Conservation (phyloP, 257 asterid species). For the Agastache rugosa region DNA sequence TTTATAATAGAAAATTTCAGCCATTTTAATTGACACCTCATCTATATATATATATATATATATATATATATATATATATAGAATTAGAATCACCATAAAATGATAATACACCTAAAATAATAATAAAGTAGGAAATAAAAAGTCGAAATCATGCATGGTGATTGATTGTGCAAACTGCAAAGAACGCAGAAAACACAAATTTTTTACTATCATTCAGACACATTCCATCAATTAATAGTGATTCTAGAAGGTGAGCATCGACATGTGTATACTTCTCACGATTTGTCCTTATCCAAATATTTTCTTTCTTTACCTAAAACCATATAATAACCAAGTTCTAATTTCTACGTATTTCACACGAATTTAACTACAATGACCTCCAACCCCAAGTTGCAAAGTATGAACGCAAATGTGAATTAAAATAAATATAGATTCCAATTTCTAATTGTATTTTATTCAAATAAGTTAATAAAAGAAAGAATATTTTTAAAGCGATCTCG, state of each 20-base stretch:
- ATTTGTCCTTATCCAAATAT: conserved; percentile 4
- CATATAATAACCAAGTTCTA: background rate
- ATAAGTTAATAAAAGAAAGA: background rate
- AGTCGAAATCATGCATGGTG: conserved; percentile 5
- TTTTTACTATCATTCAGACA: conserved; percentile 21
- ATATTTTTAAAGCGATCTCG: too few species aligned
- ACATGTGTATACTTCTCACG: conserved; percentile 7
- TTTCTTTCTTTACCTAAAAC: background rate
- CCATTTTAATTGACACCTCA: background rate
- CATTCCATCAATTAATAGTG: conserved; percentile 24
- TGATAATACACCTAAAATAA: too few species aligned
- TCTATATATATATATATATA: too few species aligned
- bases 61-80: too few species aligned
- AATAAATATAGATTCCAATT: background rate
- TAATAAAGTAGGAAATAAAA: background rate
- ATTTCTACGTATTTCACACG: conserved; percentile 43
- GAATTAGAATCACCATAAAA: too few species aligned
- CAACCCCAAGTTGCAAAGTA: background rate
- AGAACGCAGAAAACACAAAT: conserved; percentile 1
- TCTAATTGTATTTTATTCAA: background rate
- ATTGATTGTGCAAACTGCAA: background rate
- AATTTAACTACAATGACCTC: background rate
- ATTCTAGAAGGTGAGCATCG: conserved; percentile 36
- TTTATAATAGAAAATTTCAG: background rate
- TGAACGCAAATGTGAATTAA: background rate